Conservation (phyloP, 768 basidiomycete species). For the Suillus occidentalis region DNA sequence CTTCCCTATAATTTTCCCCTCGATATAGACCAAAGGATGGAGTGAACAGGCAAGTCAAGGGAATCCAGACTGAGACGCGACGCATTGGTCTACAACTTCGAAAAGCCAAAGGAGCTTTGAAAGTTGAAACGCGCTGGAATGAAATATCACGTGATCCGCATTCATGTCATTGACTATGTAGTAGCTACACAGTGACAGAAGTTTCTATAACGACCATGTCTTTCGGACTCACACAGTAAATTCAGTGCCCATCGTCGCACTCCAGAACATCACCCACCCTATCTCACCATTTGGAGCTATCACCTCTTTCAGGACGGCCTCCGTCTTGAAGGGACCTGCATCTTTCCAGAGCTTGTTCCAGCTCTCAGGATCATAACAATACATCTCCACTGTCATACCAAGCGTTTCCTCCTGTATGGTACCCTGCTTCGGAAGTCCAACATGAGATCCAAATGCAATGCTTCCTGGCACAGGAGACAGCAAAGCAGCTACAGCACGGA, state of each 20-base stretch:
- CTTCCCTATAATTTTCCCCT: slow-evolving; percentile 46
- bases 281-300: background rate
- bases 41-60: background rate
- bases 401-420: background rate
- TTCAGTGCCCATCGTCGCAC: slow-evolving; percentile 13
- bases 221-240: background rate
- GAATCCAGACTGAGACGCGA: background rate
- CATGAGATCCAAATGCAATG: slow-evolving; percentile 32
- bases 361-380: slow-evolving; percentile 26
- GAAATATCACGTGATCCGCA: too few relatives aligned
- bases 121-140: too few relatives aligned
- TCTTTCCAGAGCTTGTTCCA: slow-evolving; percentile 29
- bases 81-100: background rate
- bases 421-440: slow-evolving; percentile 17
- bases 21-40: background rate
- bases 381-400: slow-evolving; percentile 15
- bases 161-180: too few relatives aligned
- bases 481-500: slow-evolving; percentile 24
- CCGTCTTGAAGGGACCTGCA: slow-evolving; percentile 24
- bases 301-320: slow-evolving; percentile 21
- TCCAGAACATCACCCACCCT: slow-evolving; percentile 19
- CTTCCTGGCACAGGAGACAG: slow-evolving; percentile 29
- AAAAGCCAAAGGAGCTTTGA: background rate
- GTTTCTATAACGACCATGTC: background rate
- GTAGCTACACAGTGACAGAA: background rate